These are phyloP conservation scores for Fragilariopsis cylindrus DNA, from an alignment of 108 stramenopile genomes.

Conservation along the genomic window DNA sequence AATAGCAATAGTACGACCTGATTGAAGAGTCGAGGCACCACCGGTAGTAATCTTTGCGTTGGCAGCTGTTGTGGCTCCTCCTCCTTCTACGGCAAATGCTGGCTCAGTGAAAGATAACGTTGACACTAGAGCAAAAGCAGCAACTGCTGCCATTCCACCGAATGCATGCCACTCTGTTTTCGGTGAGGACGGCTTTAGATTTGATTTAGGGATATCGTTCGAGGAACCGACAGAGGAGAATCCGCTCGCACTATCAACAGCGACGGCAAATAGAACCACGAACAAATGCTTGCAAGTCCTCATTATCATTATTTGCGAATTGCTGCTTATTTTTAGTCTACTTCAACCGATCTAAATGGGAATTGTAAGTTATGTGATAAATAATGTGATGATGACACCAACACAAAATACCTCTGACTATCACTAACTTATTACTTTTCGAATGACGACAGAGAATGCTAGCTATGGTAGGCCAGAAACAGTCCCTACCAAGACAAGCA, in stretches of 20 bases:
- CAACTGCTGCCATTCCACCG: conserved; percentile 1
- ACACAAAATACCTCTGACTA: no score
- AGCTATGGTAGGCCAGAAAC: no score
- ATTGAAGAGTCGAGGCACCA: conserved; percentile 83
- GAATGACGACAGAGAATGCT: no score
- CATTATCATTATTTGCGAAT: neutral
- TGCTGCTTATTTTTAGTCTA: no score
- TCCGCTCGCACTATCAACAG: conserved; percentile 2
- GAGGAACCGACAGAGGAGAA: neutral
- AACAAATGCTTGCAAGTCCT: neutral
- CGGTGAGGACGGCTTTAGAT: neutral
- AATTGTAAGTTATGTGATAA: no score
- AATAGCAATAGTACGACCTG: conserved; percentile 89
- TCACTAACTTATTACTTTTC: no score
- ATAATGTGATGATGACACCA: no score
- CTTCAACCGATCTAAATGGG: no score
- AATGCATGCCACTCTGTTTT: neutral
- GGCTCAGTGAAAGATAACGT: conserved; percentile 21
- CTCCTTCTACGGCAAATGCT: conserved; percentile 30
- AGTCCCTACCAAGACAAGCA: no score
- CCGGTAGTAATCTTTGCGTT: conserved; percentile 87
- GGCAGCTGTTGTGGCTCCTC: conserved; percentile 58
- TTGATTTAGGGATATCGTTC: neutral
- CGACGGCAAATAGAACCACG: neutral
- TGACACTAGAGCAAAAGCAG: conserved; percentile 15